Conservation (phyloP, 2,329 filamentous ascomycete genomes). For the Chaetomiaceae sp. region DNA sequence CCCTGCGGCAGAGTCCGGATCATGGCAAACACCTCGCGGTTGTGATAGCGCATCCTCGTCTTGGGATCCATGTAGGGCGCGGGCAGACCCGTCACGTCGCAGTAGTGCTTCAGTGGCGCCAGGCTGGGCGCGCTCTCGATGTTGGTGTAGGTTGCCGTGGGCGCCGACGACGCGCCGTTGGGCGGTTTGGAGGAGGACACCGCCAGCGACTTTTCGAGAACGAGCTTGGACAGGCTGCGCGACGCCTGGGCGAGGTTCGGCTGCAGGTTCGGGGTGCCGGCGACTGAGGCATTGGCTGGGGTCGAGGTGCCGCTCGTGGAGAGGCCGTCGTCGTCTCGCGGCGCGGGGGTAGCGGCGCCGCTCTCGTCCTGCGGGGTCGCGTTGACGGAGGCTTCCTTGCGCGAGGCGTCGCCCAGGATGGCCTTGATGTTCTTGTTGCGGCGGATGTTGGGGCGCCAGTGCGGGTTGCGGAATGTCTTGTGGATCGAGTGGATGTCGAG, state of each 20-base stretch:
- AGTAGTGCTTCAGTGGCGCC: slow-evolving; percentile 82
- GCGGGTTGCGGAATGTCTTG: slow-evolving; percentile 84
- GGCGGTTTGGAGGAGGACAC: slow-evolving; percentile 48
- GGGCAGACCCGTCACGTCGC: slow-evolving; percentile 90
- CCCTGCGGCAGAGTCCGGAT: slow-evolving; percentile 78
- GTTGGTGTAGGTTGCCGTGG: slow-evolving; percentile 86
- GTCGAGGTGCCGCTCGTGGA: slow-evolving; percentile 57
- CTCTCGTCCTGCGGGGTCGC: slow-evolving; percentile 72
- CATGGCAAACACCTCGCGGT: slow-evolving; percentile 84
- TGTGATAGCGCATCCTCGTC: slow-evolving; percentile 85
- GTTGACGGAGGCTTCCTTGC: slow-evolving; percentile 83
- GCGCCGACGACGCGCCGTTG: slow-evolving; percentile 47
- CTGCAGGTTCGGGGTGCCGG: slow-evolving; percentile 37
- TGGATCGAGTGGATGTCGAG: slow-evolving; percentile 84
- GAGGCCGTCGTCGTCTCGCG: slow-evolving; percentile 45
- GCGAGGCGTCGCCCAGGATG: slow-evolving; percentile 82
- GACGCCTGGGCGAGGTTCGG: slow-evolving; percentile 86
- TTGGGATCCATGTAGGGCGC: slow-evolving; percentile 93
- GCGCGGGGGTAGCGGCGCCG: slow-evolving; percentile 66
- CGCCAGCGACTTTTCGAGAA: slow-evolving; percentile 63
- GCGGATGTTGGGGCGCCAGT: slow-evolving; percentile 89
- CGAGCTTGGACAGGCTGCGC: slow-evolving; percentile 78
- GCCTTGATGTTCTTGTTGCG: slow-evolving; percentile 99
- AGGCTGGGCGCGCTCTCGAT: slow-evolving; percentile 87
- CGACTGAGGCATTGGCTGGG: slow-evolving; percentile 47